These are phyloP conservation scores for Bipolaris victoriae DNA, from an alignment of 2,329 filamentous ascomycete genomes.

Conservation along the genomic window DNA sequence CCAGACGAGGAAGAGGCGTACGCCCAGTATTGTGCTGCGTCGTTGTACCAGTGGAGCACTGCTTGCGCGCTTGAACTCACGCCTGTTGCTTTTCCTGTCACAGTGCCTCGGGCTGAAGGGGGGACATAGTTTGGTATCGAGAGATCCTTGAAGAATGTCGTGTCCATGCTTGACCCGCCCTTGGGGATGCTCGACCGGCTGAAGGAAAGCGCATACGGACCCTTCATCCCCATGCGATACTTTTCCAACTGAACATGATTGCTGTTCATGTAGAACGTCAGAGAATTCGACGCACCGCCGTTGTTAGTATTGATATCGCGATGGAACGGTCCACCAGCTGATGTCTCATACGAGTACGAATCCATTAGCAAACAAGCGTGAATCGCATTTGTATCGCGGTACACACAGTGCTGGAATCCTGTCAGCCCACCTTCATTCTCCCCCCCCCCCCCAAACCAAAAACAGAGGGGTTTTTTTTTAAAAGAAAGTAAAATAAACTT, in stretches of 20 bases:
- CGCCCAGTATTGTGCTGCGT: constrained; percentile 68
- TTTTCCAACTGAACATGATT: constrained; percentile 64
- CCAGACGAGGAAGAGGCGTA: constrained; percentile 59
- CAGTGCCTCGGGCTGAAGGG: constrained; percentile 62
- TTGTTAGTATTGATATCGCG: constrained; percentile 71
- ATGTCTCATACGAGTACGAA: constrained; percentile 63
- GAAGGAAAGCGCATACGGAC: constrained; percentile 69
- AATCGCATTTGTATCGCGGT: constrained; percentile 54
- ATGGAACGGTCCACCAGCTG: constrained; percentile 69
- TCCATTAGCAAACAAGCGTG: constrained; percentile 68
- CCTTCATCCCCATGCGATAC: constrained; percentile 68
- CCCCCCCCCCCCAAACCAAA: too few species aligned
- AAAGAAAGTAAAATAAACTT: background rate
- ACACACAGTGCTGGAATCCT: constrained; percentile 61
- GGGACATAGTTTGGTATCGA: constrained; percentile 65
- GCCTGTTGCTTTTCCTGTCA: constrained; percentile 66
- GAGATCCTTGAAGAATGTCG: constrained; percentile 65
- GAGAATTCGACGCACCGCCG: constrained; percentile 61
- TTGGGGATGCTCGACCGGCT: constrained; percentile 62
- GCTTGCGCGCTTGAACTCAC: constrained; percentile 58
- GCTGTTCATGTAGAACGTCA: constrained; percentile 74
- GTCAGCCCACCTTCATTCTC: too few species aligned
- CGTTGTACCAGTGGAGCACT: constrained; percentile 71
- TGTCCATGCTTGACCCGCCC: constrained; percentile 54
- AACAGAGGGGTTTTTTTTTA: too few species aligned